Base-by-base conservation (phyloP, 2,329 filamentous ascomycete species). In the Stagonosporopsis tanaceti region DNA sequence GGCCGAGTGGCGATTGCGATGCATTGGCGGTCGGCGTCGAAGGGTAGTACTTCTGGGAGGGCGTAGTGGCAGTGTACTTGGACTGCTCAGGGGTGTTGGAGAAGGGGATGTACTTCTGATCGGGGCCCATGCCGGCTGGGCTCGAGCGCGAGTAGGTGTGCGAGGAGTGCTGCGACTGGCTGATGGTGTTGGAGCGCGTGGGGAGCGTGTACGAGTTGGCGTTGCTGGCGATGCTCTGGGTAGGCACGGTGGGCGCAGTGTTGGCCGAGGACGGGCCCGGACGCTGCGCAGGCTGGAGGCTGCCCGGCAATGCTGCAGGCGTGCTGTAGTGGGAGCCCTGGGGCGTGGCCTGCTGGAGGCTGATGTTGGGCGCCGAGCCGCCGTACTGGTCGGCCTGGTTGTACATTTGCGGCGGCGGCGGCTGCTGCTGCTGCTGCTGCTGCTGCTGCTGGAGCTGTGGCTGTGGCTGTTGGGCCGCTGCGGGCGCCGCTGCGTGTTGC, bases 1-100 rank as follows among this genome's bases (percentile, higher is more conserved):
- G 85, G 15, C 93, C 95, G 30, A 98, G 84, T 2, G 94, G 94
- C 8, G 93, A 96, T 74, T 95, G 94, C 64, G 92, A 91, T 50
- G 85, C 83, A 79, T 89, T 74, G 78, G 80, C 80, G 39, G 82
- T 81, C 24, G 84, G 85, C 27, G 76, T 77, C 8, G 73, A 59
- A 11, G 76, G 72, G 51, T 85, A 84, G 78, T 89, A 91, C 73
- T 92, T 91, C 66, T 75, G 84, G 72, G 73, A 76, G 64, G 69
- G 80, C 40, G 71, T 71, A 73, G 76, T 70, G 66, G 68, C 76
- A 63, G 70, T 58, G 68, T 74, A 75, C 58, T 81, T 80, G 39
- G 50, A 38, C 52, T 85, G 84, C 32, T 86, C 84, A 27, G 90
- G 87, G 2, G 90, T 92, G 48, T 87, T 80, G 53, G 81, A 82